A percentile compares a stretch with the other conserved stretches of the same genome.
Evolutionary conservation across 495 filamentous ascomycete genomes (phyloP).

Genomic region (Penicillium verhagenii): DNA sequence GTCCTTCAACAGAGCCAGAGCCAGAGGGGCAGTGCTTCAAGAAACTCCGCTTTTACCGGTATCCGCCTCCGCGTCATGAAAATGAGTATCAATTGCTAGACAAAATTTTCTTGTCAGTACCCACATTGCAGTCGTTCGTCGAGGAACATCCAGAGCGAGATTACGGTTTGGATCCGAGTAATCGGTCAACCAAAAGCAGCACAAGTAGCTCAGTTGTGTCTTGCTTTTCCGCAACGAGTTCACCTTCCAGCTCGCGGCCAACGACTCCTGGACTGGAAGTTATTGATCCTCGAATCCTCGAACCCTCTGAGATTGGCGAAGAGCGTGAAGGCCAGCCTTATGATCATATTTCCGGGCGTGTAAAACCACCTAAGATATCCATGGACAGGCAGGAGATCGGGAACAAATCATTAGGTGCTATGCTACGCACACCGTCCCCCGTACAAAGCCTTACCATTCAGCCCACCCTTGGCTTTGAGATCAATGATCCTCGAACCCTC

Average conservation of each 20-base stretch:
- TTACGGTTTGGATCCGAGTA: constrained; percentile 1
- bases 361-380: too few relatives aligned
- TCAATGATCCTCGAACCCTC: constrained; percentile 1
- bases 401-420: background rate
- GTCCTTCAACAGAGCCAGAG: background rate
- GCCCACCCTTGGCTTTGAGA: background rate
- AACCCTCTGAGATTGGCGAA: constrained; percentile 1
- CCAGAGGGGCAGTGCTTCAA: too few relatives aligned
- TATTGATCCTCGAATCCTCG: constrained; percentile 17
- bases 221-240: constrained; percentile 9
- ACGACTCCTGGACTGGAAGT: constrained; percentile 14
- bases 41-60: constrained; percentile 11
- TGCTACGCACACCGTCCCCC: background rate
- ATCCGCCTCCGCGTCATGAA: constrained; percentile 11
- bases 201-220: constrained; percentile 9
- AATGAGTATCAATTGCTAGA: constrained; percentile 7
- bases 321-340: background rate
- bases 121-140: constrained; percentile 1
- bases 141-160: constrained; percentile 12
- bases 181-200: constrained; percentile 10
- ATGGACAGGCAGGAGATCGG: too few relatives aligned
- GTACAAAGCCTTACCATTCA: constrained; percentile 3
- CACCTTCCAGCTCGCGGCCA: constrained; percentile 11
- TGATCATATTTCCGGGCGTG: constrained; percentile 8
- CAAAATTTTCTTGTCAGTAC: constrained; percentile 9